A percentile compares a stretch with the other conserved stretches of the same genome.
These are phyloP conservation scores for Inosperma sp. DNA, from an alignment of 768 basidiomycete genomes.

Conservation along the genomic window DNA sequence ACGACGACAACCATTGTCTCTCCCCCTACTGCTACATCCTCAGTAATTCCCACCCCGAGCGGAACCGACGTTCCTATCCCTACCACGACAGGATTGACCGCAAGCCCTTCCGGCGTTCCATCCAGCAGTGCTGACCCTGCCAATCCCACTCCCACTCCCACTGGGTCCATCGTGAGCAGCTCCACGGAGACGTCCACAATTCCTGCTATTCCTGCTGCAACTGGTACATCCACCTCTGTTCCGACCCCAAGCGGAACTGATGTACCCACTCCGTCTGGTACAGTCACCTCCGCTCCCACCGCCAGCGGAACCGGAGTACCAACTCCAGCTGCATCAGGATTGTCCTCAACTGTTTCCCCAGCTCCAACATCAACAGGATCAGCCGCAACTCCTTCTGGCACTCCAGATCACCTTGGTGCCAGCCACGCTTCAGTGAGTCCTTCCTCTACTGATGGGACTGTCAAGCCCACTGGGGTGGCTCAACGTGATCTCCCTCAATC, in stretches of 20 bases:
- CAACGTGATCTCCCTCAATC: too few species aligned
- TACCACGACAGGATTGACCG: neutral
- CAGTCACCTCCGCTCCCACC: neutral
- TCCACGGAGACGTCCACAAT: neutral
- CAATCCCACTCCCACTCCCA: neutral
- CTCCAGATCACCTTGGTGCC: too few species aligned
- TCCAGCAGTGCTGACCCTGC: conserved; percentile 8
- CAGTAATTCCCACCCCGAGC: neutral
- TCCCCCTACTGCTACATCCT: conserved; percentile 8
- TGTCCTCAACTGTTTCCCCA: too few species aligned
- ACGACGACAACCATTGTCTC: conserved; percentile 7
- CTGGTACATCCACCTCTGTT: neutral
- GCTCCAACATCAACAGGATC: too few species aligned
- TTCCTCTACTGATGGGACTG: too few species aligned
- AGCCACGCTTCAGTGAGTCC: too few species aligned
- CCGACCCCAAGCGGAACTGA: neutral
- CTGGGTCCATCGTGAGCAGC: neutral
- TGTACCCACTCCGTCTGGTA: neutral
- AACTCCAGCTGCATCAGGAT: neutral
- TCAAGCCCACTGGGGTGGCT: too few species aligned
- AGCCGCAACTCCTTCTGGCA: too few species aligned
- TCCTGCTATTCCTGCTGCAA: conserved; percentile 1
- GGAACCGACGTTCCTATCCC: neutral
- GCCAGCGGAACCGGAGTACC: neutral
- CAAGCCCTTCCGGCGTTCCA: neutral